Evolutionary conservation across 1,139 yeast genomes (phyloP), one percentile per base, ranked within the genome.

Genomic region (Yamadazyma blattariae): DNA sequence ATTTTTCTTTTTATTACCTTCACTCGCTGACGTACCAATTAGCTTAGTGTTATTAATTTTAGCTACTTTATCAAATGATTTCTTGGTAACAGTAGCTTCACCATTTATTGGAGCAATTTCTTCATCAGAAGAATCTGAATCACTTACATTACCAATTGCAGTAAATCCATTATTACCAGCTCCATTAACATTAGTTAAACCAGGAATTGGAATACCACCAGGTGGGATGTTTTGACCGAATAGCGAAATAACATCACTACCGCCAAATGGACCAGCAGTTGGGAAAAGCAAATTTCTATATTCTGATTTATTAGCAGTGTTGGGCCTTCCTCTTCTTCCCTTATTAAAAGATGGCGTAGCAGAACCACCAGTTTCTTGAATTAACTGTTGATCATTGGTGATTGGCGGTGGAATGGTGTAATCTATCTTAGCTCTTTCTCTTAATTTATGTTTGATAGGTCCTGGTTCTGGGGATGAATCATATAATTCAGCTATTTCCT

Each of bases 201-300:
- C 73, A 1, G 74, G 68, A 10, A 67, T 48, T 1, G 74, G 71
- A 12, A 67, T 63, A 7, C 73, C 75, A 1, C 72, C 70, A 0
- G 74, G 71, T 8, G 82, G 80, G 2, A 78, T 67, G 47, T 80
- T 79, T 35, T 76, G 75, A 1, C 90, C 90, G 55, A 85, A 83
- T 26, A 86, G 67, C 0, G 95, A 80, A 2, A 80, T 71, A 1
- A 83, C 87, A 53, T 88, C 96, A 44, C 89, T 82, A 21, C 97
- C 97, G 19, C 96, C 96, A 66, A 92, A 92, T 2, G 97, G 96
- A 1, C 97, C 96, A n/a, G 89, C 87, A 0, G 96, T 88, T n/a
- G 96, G 95, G 50, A 83, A 87, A 30, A 88, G 61, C 29, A 92
- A 72, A 50, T 85, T 73, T 33, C 84, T 57, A 42, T 63, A 65